These are phyloP conservation scores for Stagonosporopsis chrysanthemi DNA, from an alignment of 2,329 filamentous ascomycete species.

Conservation along the genomic window DNA sequence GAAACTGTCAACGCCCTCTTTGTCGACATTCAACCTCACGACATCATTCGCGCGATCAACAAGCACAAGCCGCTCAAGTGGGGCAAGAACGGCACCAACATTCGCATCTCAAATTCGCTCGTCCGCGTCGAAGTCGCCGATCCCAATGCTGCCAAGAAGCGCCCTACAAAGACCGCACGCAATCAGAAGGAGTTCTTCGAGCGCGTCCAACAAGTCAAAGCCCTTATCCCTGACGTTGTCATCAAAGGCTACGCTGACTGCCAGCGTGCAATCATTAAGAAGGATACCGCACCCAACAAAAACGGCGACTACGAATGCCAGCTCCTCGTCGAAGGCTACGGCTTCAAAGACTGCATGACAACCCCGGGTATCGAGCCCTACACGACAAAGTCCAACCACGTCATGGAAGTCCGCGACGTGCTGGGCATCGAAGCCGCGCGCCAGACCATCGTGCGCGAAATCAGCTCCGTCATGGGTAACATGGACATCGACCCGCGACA, in stretches of 20 bases:
- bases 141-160: constrained; percentile 37
- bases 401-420: constrained; percentile 87
- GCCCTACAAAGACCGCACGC: constrained; percentile 39
- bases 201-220: constrained; percentile 84
- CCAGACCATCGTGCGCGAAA: constrained; percentile 87
- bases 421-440: constrained; percentile 95
- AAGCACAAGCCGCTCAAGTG: constrained; percentile 85
- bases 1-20: constrained; percentile 80
- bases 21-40: constrained; percentile 75
- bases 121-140: constrained; percentile 78
- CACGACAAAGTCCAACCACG: constrained; percentile 78
- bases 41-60: constrained; percentile 80
- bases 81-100: constrained; percentile 67
- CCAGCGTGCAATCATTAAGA: constrained; percentile 86
- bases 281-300: constrained; percentile 71
- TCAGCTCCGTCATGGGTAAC: constrained; percentile 84
- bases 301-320: constrained; percentile 64
- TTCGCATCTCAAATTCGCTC: constrained; percentile 49
- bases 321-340: constrained; percentile 91
- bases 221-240: constrained; percentile 79
- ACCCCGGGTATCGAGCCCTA: constrained; percentile 89
- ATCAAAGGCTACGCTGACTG: constrained; percentile 91
- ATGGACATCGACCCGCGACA: constrained; percentile 98
- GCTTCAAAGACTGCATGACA: constrained; percentile 86
- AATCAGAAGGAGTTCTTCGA: constrained; percentile 71